Conservation (phyloP, 148 eudicot genomes). For the Diospyros lotus region DNA sequence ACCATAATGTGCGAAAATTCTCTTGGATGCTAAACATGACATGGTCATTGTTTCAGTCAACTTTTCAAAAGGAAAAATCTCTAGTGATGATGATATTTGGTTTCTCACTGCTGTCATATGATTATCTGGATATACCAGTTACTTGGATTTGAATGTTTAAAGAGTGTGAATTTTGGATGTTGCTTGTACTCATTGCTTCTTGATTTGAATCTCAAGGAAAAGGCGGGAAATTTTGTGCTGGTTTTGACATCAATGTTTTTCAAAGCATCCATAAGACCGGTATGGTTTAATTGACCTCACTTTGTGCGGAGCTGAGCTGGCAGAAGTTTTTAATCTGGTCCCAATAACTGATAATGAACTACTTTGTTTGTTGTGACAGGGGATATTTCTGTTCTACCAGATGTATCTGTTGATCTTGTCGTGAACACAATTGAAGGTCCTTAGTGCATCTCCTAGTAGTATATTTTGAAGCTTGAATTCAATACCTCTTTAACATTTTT, state of each 20-base stretch:
- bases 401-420: constrained; percentile 62
- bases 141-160: background rate
- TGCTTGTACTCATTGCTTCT: background rate
- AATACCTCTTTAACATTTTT: background rate
- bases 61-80: no score
- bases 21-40: no score
- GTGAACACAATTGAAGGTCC: constrained; percentile 80
- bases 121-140: background rate
- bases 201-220: constrained; percentile 38
- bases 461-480: background rate
- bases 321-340: background rate
- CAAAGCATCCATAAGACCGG: constrained; percentile 76
- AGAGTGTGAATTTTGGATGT: background rate
- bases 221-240: constrained; percentile 78
- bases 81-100: background rate
- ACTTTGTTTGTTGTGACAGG: constrained; percentile 46
- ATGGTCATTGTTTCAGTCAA: no score
- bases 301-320: background rate
- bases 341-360: background rate
- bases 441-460: background rate
- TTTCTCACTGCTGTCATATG: background rate
- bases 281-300: constrained; percentile 20
- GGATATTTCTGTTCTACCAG: constrained; percentile 53
- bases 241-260: constrained; percentile 83
- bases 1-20: no score